Conservation (phyloP, 768 basidiomycete species). For the Exidia glandulosa region DNA sequence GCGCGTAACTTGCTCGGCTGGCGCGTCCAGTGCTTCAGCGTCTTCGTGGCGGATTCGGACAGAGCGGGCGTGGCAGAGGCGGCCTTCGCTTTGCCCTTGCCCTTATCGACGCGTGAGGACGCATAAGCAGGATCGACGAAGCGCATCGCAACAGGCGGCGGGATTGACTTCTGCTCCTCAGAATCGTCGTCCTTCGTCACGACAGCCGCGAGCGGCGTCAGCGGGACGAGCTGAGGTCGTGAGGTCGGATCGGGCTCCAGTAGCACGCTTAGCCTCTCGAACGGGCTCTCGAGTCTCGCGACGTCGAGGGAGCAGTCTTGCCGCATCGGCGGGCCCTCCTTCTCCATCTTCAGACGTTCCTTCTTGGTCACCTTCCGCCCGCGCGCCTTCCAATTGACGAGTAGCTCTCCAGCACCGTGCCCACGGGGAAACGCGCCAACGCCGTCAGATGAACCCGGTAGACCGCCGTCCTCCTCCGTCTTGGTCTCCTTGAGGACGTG, state of each 20-base stretch:
- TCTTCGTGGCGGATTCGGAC: background rate
- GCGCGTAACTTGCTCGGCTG: background rate
- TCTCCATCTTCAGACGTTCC: slow-evolving; percentile 66
- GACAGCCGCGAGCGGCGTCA: background rate
- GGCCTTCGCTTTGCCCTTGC: background rate
- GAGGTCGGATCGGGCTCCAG: slow-evolving; percentile 3
- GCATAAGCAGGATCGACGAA: background rate
- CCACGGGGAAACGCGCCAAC: slow-evolving; percentile 60
- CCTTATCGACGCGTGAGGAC: too few species aligned
- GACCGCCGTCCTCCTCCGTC: slow-evolving; percentile 56
- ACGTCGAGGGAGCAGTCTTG: slow-evolving; percentile 68
- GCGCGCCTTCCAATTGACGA: slow-evolving; percentile 66
- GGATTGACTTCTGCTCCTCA: background rate
- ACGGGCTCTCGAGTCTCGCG: slow-evolving; percentile 6
- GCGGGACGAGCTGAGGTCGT: slow-evolving; percentile 1
- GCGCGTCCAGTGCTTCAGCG: background rate
- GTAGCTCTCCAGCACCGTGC: slow-evolving; percentile 59
- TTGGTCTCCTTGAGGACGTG: slow-evolving; percentile 27
- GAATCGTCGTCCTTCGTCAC: background rate
- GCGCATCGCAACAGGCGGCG: background rate
- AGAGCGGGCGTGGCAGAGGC: too few species aligned
- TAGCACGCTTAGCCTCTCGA: background rate
- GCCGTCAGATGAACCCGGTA: slow-evolving; percentile 71
- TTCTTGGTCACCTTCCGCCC: slow-evolving; percentile 78
- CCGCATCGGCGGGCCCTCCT: slow-evolving; percentile 56